Evolutionary conservation across 2,329 filamentous ascomycete genomes (phyloP).

Genomic region (Massarina eburnea): DNA sequence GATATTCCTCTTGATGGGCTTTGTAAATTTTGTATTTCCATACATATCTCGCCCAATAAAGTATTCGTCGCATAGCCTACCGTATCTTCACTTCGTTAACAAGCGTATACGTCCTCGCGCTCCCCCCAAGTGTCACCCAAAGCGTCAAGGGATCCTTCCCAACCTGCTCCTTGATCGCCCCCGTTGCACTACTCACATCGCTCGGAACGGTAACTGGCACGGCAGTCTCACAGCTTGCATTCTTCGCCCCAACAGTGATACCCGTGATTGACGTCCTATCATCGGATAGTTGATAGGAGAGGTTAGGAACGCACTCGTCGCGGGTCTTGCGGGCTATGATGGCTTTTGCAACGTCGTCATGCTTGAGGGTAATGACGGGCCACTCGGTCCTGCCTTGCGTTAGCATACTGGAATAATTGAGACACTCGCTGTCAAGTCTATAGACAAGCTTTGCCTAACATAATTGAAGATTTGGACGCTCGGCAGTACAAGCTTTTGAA

Average conservation of each 20-base stretch:
- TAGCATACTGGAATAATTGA: neutral
- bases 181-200: constrained; percentile 42
- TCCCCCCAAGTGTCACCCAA: constrained; percentile 31
- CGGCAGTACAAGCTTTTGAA: too few species aligned
- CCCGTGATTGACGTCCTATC: constrained; percentile 48
- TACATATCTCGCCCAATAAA: neutral
- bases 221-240: constrained; percentile 50
- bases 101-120: constrained; percentile 17
- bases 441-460: neutral
- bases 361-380: constrained; percentile 57
- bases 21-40: neutral
- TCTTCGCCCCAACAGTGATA: constrained; percentile 48
- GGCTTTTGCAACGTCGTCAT: constrained; percentile 53
- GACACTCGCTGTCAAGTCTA: neutral
- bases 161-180: constrained; percentile 51
- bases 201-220: constrained; percentile 57
- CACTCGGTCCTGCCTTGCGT: constrained; percentile 33
- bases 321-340: constrained; percentile 56
- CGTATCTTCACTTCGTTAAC: constrained; percentile 4
- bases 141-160: constrained; percentile 45
- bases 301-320: constrained; percentile 53
- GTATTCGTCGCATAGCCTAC: neutral
- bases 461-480: too few species aligned
- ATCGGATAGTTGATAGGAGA: constrained; percentile 48
- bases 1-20: neutral